Base-by-base conservation (phyloP, 306 rosid genomes). In the Inga oerstediana region DNA sequence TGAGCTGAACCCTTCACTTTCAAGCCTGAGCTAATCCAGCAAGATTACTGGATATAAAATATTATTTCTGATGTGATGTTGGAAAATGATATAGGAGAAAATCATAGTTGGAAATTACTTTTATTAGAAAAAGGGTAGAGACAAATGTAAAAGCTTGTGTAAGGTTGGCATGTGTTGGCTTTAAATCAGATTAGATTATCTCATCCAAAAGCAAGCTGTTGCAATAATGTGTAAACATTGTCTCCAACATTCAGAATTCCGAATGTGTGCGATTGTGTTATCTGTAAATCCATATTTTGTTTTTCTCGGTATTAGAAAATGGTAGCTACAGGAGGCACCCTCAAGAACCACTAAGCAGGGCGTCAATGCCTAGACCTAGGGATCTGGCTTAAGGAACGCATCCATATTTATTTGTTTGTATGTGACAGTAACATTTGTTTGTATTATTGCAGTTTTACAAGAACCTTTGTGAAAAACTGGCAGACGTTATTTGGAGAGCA, bases 381-480 rank as follows among this genome's bases (percentile, higher is more conserved):
- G 61, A 52, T 54, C n/a, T 54, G 7, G 61, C 24, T 9, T 54
- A 19, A 54, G n/a, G 58, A 9, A 17, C 43, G 15, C 10, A 73
- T 73, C 24, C 77, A 14, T 48, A 14, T 15, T 24, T 73, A 7
- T 39, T 20, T 54, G 11, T 8, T 56, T 20, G 64, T 56, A 56
- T 56, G 10, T 56, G 10, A 35, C 14, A 43, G 66, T 74, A 41
- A 14, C 62, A 22, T 13, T 13, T 48, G 62, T 74, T 41, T 27
- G 68, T 77, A 32, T 12, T 73, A n/a, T 34, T 86, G 86, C 89
- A 92, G 93, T 92, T 92, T 73, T 92, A 92, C 90, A 92, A 91
- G 81, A 83, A 37, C 19, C 82, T 92, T n/a, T 88, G 90, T 39
- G 75, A 81, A n/a, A 90, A 85, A 77, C 84, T 92, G 49, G 87